Evolutionary conservation across 179 eudicot species (phyloP).

Genomic region (Sideroxylon spinosum): DNA sequence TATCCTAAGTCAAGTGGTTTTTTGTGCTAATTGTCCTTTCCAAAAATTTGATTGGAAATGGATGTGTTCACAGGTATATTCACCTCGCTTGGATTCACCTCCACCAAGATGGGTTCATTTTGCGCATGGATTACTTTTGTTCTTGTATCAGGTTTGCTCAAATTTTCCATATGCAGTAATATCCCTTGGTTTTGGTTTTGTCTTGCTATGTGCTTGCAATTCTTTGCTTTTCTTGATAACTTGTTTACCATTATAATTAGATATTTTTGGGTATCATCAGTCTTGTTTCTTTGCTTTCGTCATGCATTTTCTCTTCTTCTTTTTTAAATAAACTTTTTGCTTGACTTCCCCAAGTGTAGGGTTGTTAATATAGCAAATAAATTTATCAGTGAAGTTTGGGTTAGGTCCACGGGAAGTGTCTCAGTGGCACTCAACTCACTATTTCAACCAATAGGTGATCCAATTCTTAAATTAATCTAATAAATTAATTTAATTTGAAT

Average conservation of each 20-base stretch:
- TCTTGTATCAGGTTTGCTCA: slow-evolving; percentile 80
- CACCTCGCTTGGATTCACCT: slow-evolving; percentile 87
- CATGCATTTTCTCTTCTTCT: neutral
- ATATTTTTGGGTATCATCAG: neutral
- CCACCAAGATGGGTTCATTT: slow-evolving; percentile 99
- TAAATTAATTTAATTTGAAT: too few relatives aligned
- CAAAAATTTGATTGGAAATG: neutral
- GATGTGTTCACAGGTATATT: slow-evolving; percentile 64
- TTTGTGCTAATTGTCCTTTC: neutral
- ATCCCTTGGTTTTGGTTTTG: neutral
- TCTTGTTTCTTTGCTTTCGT: neutral
- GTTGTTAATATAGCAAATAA: too few relatives aligned
- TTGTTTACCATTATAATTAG: neutral
- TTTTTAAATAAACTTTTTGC: neutral
- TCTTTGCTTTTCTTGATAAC: neutral
- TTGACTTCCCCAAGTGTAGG: too few relatives aligned
- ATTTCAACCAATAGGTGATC: too few relatives aligned
- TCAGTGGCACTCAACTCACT: too few relatives aligned
- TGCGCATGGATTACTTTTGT: slow-evolving; percentile 88
- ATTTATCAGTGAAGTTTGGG: too few relatives aligned
- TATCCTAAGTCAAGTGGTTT: neutral
- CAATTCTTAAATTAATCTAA: too few relatives aligned
- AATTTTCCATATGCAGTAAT: neutral
- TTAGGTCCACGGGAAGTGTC: too few relatives aligned
- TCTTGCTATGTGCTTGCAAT: slow-evolving; percentile 1